Conservation (phyloP, 306 rosid species). For the Castanopsis chinensis region DNA sequence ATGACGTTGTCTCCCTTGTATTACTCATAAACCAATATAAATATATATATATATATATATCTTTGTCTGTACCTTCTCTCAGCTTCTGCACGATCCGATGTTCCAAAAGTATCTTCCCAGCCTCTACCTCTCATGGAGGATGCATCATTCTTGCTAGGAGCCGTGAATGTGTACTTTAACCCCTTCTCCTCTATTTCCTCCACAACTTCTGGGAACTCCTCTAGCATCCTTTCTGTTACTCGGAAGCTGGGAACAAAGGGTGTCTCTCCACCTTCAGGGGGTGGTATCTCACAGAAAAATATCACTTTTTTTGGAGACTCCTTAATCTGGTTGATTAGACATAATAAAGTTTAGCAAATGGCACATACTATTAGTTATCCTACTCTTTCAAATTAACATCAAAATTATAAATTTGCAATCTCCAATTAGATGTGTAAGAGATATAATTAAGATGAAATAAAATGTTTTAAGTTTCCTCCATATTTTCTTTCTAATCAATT, state of each 20-base stretch:
- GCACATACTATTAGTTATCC: constrained; percentile 10
- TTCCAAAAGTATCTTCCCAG: constrained; percentile 71
- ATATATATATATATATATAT: too few species aligned
- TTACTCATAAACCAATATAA: too few species aligned
- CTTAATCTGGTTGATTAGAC: constrained; percentile 46
- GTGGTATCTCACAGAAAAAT: constrained; percentile 75
- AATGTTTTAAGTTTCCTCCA: too few species aligned
- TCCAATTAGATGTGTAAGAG: constrained; percentile 11
- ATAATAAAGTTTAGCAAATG: neutral
- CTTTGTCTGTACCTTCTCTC: constrained; percentile 45
- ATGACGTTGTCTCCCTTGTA: too few species aligned
- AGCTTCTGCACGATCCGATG: constrained; percentile 62
- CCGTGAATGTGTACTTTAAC: constrained; percentile 62
- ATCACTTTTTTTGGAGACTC: constrained; percentile 59
- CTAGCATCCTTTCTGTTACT: constrained; percentile 60
- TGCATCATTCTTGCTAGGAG: constrained; percentile 46
- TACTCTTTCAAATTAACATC: neutral
- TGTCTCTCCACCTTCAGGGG: constrained; percentile 85
- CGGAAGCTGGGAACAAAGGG: constrained; percentile 81
- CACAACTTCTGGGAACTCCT: constrained; percentile 73
- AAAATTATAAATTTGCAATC: neutral
- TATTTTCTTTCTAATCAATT: too few species aligned
- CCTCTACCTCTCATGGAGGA: constrained; percentile 89
- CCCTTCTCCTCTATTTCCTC: constrained; percentile 58
- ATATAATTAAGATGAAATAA: neutral